phyloP scores from a whole-genome alignment of 2,329 filamentous ascomycete species.

The Colletotrichum tabaci region DNA sequence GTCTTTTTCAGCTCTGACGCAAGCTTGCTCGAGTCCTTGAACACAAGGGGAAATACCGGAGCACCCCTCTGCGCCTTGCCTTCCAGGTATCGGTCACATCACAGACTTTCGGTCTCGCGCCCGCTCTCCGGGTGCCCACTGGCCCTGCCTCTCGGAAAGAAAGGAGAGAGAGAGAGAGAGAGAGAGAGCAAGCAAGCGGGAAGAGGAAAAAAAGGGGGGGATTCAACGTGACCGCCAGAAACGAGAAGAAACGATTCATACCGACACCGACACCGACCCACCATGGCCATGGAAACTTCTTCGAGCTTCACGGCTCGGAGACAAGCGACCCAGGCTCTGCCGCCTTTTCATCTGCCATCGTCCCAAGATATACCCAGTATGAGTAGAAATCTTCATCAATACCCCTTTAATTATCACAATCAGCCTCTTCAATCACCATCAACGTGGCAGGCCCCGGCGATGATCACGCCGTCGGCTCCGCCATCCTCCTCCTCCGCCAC shows the following conservation, averaged over 20 bases:
- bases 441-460: constrained; percentile 31
- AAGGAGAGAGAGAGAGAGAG: not conserved
- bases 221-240: constrained; percentile 41
- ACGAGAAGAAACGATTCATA: not conserved
- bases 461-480: constrained; percentile 36
- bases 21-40: constrained; percentile 42
- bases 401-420: constrained; percentile 33
- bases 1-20: constrained; percentile 29
- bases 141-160: not conserved
- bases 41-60: not conserved
- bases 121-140: not conserved
- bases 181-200: not conserved
- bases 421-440: constrained; percentile 28
- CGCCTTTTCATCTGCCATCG: constrained; percentile 78
- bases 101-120: not conserved
- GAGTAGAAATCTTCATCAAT: constrained; percentile 51
- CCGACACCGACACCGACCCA: constrained; percentile 8
- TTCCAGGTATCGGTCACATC: not conserved
- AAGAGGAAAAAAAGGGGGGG: not conserved
- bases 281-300: constrained; percentile 48
- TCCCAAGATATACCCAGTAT: constrained; percentile 65
- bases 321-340: constrained; percentile 78
- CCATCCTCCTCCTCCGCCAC: constrained; percentile 65
- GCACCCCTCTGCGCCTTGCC: not conserved
- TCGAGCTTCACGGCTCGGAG: constrained; percentile 80